These are phyloP conservation scores for Suhomyces yuchorum DNA, from an alignment of 1,139 yeast genomes.

Conservation along the genomic window DNA sequence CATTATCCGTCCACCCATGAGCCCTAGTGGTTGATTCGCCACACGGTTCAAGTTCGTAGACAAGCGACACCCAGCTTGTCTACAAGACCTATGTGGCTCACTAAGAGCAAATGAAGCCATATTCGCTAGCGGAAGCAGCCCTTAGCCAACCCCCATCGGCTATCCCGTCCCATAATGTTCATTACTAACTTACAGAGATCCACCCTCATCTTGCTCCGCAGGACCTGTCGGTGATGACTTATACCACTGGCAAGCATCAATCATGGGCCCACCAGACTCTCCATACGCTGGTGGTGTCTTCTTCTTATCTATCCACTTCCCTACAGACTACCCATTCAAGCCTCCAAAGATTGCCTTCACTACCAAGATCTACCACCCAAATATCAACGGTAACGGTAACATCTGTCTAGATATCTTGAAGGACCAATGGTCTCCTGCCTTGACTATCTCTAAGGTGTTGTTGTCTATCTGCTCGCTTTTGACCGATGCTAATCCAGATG, in stretches of 20 bases:
- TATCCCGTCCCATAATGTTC: not conserved
- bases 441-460: slow-evolving; percentile 85
- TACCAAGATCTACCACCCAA: slow-evolving; percentile 89
- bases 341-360: slow-evolving; percentile 92
- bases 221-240: slow-evolving; percentile 98
- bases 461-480: slow-evolving; percentile 86
- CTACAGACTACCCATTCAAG: slow-evolving; percentile 93
- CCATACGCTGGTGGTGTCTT: slow-evolving; percentile 95
- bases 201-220: slow-evolving; percentile 98
- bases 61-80: not conserved
- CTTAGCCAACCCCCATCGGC: not conserved
- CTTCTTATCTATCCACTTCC: slow-evolving; percentile 88
- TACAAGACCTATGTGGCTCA: too few species aligned
- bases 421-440: slow-evolving; percentile 91
- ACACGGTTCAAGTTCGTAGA: not conserved
- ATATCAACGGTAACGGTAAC: slow-evolving; percentile 85
- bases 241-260: slow-evolving; percentile 96
- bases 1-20: not conserved
- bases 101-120: too few species aligned
- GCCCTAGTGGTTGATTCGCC: slow-evolving; percentile 3
- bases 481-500: slow-evolving; percentile 98
- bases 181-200: slow-evolving; percentile 61
- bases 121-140: not conserved
- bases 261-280: slow-evolving; percentile 93
- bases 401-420: slow-evolving; percentile 83